These are phyloP conservation scores for Penicillium sp. DNA, from an alignment of 2,329 filamentous ascomycete species.

Conservation along the genomic window DNA sequence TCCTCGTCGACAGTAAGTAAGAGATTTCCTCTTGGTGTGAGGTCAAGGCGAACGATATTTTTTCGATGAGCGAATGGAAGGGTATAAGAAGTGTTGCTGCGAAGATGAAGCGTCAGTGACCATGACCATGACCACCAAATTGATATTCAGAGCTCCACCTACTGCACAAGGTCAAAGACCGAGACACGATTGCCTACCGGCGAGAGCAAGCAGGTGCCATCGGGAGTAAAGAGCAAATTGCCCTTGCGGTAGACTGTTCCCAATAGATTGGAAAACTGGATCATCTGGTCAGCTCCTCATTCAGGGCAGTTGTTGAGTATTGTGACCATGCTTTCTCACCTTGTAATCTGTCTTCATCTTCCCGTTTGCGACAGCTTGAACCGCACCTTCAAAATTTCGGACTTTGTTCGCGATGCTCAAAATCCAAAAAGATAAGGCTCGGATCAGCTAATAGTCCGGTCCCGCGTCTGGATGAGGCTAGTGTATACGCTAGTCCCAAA, in stretches of 20 bases:
- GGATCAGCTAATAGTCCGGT: slow-evolving; percentile 17
- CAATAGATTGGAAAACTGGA: slow-evolving; percentile 91
- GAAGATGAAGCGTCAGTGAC: not conserved
- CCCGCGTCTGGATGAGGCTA: slow-evolving; percentile 12
- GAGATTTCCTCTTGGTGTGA: slow-evolving; percentile 85
- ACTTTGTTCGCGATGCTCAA: slow-evolving; percentile 7
- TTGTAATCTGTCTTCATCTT: slow-evolving; percentile 98
- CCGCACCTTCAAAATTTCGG: slow-evolving; percentile 21
- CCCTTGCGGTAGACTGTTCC: slow-evolving; percentile 98
- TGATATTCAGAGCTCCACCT: slow-evolving; percentile 20
- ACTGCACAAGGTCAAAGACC: slow-evolving; percentile 95
- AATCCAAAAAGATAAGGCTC: slow-evolving; percentile 20
- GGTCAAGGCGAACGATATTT: slow-evolving; percentile 81
- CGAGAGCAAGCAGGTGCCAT: slow-evolving; percentile 91
- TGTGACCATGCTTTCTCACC: slow-evolving; percentile 46
- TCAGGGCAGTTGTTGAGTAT: not conserved
- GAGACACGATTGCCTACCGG: slow-evolving; percentile 94
- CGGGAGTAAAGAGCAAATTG: slow-evolving; percentile 91
- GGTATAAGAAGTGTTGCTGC: slow-evolving; percentile 45
- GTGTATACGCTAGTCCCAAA: slow-evolving; percentile 14
- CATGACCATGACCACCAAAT: not conserved
- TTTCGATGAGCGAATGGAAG: slow-evolving; percentile 77
- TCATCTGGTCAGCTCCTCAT: not conserved
- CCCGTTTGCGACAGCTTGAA: slow-evolving; percentile 19
- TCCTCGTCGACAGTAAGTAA: slow-evolving; percentile 91